Base-by-base conservation (phyloP, 2,329 filamentous ascomycete species). In the Claviceps paspali region DNA sequence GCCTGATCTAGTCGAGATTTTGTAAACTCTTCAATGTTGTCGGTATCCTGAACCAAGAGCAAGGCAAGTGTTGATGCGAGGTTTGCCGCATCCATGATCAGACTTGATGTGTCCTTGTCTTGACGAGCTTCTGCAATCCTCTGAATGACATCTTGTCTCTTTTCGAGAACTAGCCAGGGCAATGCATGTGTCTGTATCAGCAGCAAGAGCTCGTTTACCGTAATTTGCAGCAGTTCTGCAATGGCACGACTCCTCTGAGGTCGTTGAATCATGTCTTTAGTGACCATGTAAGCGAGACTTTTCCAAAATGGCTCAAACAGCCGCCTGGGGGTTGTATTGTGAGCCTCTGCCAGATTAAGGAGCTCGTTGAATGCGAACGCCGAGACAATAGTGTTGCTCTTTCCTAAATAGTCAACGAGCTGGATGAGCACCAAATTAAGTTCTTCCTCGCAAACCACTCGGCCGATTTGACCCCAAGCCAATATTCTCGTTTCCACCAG, bases 221-320 rank as follows among this genome's bases (percentile, higher is more conserved):
- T 79, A 50, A 85, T 79, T 36, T 79, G 76, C 27, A 95, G 66
- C 22, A 96, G 60, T 45, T 93, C 85, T 18, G 86, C 84, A 34
- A 96, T 68, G 31, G 81, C 70, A 38, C 82, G 76, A 33, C 78
- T 79, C 51, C 87, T 81, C 48, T 91, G 83, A n/a, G 91, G 88
- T 33, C 80, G 74, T 33, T 73, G 68, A 17, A 79, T 68, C 42
- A 96, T 69, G 48, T 94, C 84, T 53, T 86, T 88, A 21, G 91
- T 79, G 2, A 84, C 78, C 35, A 79, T 72, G 41, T 88, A 80
- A 1, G 85, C 87, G 31, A 98, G 66, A 22, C 73, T 88, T 45
- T 76, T 75, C 87, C 88, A 96, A 55, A 86, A 96, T 1, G 88
- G 86, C 38, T 79, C 76, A 39, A 96, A 79, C 0, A 98, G 63